Evolutionary conservation across 2,329 filamentous ascomycete species (phyloP).

Genomic region (Penicillium sclerotigenum): DNA sequence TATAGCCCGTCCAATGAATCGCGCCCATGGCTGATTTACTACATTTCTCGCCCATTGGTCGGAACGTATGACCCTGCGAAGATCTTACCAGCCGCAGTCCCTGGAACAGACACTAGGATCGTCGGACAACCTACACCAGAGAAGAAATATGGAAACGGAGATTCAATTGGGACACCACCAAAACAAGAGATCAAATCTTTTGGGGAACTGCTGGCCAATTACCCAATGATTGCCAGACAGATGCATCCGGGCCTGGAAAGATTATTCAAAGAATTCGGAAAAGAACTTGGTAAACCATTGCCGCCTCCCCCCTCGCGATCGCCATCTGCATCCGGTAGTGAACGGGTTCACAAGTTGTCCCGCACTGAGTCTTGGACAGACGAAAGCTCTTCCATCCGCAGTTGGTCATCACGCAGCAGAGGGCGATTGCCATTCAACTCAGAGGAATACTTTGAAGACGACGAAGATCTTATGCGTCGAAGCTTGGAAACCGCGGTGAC

Average conservation of each 20-base stretch:
- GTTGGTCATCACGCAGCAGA: constrained; percentile 33
- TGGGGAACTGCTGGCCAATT: constrained; percentile 81
- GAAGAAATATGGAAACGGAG: constrained; percentile 24
- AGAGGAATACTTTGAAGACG: constrained; percentile 75
- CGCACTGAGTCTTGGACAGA: constrained; percentile 37
- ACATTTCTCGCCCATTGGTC: constrained; percentile 83
- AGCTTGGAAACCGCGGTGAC: constrained; percentile 90
- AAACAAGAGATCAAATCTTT: constrained; percentile 94
- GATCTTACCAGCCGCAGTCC: constrained; percentile 62
- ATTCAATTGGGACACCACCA: constrained; percentile 38
- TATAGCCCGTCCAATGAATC: constrained; percentile 86
- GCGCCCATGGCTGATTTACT: constrained; percentile 94
- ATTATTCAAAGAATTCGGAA: constrained; percentile 83
- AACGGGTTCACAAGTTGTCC: constrained; percentile 25
- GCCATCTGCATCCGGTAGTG: constrained; percentile 54
- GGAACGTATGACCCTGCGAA: constrained; percentile 76
- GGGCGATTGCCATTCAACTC: constrained; percentile 53
- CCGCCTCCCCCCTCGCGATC: constrained; percentile 63
- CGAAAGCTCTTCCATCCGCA: constrained; percentile 36
- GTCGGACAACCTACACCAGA: constrained; percentile 18
- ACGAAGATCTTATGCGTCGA: constrained; percentile 84
- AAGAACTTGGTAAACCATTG: constrained; percentile 78
- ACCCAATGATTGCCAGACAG: constrained; percentile 92
- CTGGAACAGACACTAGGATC: constrained; percentile 41
- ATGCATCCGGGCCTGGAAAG: constrained; percentile 91